Base-by-base conservation (phyloP, 108 stramenopile species). In the Asterionellopsis glacialis region DNA sequence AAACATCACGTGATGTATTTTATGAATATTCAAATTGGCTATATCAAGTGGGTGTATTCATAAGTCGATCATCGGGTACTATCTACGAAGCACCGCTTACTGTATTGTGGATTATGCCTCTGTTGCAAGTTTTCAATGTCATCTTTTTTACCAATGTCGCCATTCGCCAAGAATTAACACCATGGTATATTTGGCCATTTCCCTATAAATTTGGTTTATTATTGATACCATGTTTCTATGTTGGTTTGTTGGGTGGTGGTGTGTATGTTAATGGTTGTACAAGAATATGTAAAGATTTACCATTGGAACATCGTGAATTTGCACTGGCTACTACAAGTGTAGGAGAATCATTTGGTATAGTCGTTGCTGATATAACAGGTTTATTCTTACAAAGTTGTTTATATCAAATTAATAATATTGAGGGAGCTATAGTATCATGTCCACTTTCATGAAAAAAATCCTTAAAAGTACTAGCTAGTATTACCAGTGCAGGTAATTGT, bases 21-120 rank as follows among this genome's bases (percentile, higher is more conserved):
- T 93, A 82, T 56, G 63, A 83, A 25, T 87, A 78, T 49, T 67
- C 75, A 55, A 90, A 87, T 42, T 86, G 83, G 85, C 64, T 79
- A 51, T 93, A 93, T 56, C 91, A 93, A 63, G 64, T 62, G 0
- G 91, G 91, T 16, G 91, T 93, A 12, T 86, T 93, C 49, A 41
- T 90, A 19, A 81, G 77, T 5, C 64, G 93, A 14, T 83, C 81
- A 11, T 70, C 69, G 16, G 93, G 93, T 0, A 70, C 67, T 28
- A 47, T 84, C 11, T 80, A 65, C 50, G 64, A 57, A 19, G 74
- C 75, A 11, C 65, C 80, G 16, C 44, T 85, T 45, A 41, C 43
- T 9, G 15, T 77, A 19, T 57, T 94, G 18, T 91, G 89, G 93
- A 18, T 80, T 6, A 82, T 91, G 79, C 87, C 87, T 9, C 10